Evolutionary conservation across 2,329 filamentous ascomycete genomes (phyloP), one percentile per base, ranked within the genome.

Genomic region (Xylariaceae sp.): DNA sequence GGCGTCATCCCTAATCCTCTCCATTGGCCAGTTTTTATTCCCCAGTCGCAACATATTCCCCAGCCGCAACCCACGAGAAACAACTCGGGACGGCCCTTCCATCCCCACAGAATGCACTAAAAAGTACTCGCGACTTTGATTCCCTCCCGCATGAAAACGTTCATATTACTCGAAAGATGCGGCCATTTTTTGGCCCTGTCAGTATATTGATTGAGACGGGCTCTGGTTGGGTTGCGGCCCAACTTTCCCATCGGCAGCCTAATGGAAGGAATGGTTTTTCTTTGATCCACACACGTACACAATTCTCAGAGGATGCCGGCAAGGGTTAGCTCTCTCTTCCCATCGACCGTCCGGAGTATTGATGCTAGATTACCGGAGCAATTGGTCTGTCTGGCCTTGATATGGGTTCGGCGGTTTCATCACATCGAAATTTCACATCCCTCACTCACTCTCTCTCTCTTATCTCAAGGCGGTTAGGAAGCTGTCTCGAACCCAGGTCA

Each of bases 1-100:
- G 54, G 47, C 26, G 43, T 37, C 26, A 51, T 59, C 32, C 59
- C 54, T 9, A 61, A 61, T 37, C 59, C 59, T 50, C 59, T 61
- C 19, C 57, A 56, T 5, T 53, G 54, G 48, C 47, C 50, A 34
- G 46, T 37, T 30, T 60, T 57, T 41, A 27, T 55, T 32, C 54
- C 51, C 55, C 49, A 32, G 8, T 40, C 47, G 26, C n/a, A 27
- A 12, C 41, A 39, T 32, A 31, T 55, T 32, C 54, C 51, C 55
- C 49, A 32, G 8, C 44, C 47, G 26, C n/a, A 27, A 12, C 41
- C 34, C 30, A 31, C 27, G 31, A 42, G 37, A 34, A 40, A 39
- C 37, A 29, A 40, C 47, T 47, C 51, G 32, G 41, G 39, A 12
- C 45, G 40, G 31, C 41, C n/a, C 29, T 45, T 41, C 4, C 19